A percentile compares a stretch with the other conserved stretches of the same genome.
Conservation (phyloP, 768 basidiomycete species). For the Lentinula lateritia region DNA sequence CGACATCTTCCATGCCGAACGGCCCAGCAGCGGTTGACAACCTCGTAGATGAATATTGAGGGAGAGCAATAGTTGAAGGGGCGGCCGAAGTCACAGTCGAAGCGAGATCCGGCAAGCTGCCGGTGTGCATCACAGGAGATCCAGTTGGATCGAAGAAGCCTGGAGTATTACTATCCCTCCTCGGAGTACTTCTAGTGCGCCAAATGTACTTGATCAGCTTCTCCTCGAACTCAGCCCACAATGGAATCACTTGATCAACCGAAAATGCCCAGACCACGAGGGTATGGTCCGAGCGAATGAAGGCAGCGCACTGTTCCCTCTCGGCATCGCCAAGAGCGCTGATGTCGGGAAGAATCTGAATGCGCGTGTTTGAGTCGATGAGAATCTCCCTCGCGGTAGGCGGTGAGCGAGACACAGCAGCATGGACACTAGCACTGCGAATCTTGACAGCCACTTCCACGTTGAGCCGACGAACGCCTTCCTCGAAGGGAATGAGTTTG, state of each 20-base stretch:
- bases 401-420: constrained; percentile 38
- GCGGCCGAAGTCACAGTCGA: background rate
- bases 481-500: constrained; percentile 71
- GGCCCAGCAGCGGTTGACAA: background rate
- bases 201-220: constrained; percentile 81
- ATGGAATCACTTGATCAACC: constrained; percentile 61
- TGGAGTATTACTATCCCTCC: constrained; percentile 14
- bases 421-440: constrained; percentile 70
- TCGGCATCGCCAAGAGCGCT: constrained; percentile 66
- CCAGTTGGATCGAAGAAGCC: background rate
- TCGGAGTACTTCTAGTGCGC: constrained; percentile 36
- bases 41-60: background rate
- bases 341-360: constrained; percentile 76
- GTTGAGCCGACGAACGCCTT: constrained; percentile 69
- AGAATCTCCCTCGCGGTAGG: constrained; percentile 53
- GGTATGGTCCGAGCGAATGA: constrained; percentile 35
- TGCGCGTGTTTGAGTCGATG: constrained; percentile 77
- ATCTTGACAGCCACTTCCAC: constrained; percentile 82
- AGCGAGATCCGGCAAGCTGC: background rate
- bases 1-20: constrained; percentile 8
- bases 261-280: constrained; percentile 83
- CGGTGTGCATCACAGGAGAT: background rate
- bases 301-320: constrained; percentile 87
- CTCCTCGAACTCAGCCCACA: constrained; percentile 69
- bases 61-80: background rate